phyloP scores from a whole-genome alignment of 768 basidiomycete genomes.

The Austroboletus eburneus region DNA sequence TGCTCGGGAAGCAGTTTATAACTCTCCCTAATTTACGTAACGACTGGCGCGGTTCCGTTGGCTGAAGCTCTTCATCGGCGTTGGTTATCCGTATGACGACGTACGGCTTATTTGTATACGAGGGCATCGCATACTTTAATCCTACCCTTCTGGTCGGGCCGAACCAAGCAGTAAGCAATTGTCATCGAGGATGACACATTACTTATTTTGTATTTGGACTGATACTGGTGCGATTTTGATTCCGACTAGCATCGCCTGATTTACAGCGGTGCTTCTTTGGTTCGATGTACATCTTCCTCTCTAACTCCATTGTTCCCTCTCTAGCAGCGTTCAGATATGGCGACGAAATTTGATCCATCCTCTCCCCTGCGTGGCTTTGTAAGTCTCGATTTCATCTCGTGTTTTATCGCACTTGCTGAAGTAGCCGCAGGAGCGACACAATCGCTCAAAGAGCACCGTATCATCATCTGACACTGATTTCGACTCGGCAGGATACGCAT shows the following conservation, averaged over 20 bases:
- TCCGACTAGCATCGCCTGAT: conserved; percentile 1
- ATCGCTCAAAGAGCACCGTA: conserved; percentile 10
- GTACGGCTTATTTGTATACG: no score
- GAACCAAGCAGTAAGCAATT: background rate
- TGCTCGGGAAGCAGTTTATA: conserved; percentile 80
- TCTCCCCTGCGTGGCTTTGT: conserved; percentile 8
- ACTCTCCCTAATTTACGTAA: conserved; percentile 80
- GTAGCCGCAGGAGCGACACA: conserved; percentile 2
- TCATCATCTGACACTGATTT: conserved; percentile 22
- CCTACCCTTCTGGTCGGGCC: conserved; percentile 1
- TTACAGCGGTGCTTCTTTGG: background rate
- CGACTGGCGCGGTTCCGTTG: conserved; percentile 68
- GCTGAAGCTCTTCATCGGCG: conserved; percentile 67
- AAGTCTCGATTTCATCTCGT: background rate
- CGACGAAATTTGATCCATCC: conserved; percentile 4
- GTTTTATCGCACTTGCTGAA: background rate
- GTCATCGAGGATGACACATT: conserved; percentile 4
- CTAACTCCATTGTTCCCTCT: background rate
- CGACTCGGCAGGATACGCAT: conserved; percentile 18
- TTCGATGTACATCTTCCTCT: background rate
- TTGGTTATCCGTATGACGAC: conserved; percentile 80
- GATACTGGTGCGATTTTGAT: conserved; percentile 8
- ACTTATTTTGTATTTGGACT: background rate
- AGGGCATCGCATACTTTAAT: background rate
- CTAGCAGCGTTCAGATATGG: conserved; percentile 4